Conservation (phyloP, 306 rosid species). For the Vigna trinervia region DNA sequence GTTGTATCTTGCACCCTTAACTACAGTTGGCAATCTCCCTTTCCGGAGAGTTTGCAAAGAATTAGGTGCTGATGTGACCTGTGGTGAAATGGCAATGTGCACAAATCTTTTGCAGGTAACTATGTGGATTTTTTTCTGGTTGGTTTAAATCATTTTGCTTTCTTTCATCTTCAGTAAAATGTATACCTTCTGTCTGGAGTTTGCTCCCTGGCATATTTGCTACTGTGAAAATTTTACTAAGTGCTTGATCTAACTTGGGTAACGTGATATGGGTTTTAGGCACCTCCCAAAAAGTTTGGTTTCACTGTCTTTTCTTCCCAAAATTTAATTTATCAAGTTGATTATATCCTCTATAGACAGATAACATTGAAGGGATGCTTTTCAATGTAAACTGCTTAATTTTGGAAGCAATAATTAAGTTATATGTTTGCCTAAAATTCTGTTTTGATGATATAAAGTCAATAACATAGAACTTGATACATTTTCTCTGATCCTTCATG, state of each 20-base stretch:
- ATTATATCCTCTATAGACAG: constrained; percentile 9
- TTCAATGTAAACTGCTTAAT: constrained; percentile 9
- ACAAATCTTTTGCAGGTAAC: constrained; percentile 90
- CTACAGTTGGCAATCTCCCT: constrained; percentile 98
- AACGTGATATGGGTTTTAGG: background rate
- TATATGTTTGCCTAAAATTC: constrained; percentile 15
- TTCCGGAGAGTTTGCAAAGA: constrained; percentile 96
- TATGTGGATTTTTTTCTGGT: constrained; percentile 36
- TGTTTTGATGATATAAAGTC: constrained; percentile 31
- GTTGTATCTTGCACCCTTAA: constrained; percentile 93
- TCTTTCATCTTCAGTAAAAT: constrained; percentile 11
- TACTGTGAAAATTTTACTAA: background rate
- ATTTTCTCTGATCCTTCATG: background rate
- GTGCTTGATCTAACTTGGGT: constrained; percentile 2
- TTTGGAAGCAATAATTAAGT: constrained; percentile 13
- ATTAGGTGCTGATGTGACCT: constrained; percentile 88
- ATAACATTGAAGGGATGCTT: constrained; percentile 2
- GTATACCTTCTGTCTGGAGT: constrained; percentile 26
- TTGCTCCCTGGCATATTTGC: constrained; percentile 13
- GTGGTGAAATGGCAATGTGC: constrained; percentile 99
- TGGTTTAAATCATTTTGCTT: constrained; percentile 33
- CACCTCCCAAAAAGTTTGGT: background rate
- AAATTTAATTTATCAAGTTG: constrained; percentile 19
- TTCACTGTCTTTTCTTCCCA: background rate
- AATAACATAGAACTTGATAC: constrained; percentile 7